These are phyloP conservation scores for Pelargonium citronellum DNA, from an alignment of 441 rosid genomes.

Conservation along the genomic window DNA sequence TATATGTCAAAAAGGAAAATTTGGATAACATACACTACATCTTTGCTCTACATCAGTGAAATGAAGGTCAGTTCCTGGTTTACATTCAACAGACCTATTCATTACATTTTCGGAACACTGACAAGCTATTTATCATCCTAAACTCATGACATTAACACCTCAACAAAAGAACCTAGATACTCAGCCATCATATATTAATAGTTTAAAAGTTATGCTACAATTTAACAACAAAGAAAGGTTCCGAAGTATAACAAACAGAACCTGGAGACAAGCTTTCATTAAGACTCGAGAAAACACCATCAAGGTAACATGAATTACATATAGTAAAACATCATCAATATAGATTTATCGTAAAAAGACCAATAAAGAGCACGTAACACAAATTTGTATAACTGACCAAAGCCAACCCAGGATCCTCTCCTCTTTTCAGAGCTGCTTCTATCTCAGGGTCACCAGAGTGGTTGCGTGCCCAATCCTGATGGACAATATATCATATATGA, in stretches of 20 bases:
- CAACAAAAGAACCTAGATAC: too few relatives aligned
- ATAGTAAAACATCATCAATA: not conserved
- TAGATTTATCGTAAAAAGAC: not conserved
- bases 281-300: not conserved
- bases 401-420: conserved; percentile 94
- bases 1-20: too few relatives aligned
- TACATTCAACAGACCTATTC: too few relatives aligned
- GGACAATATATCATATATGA: conserved; percentile 8
- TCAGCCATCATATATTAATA: too few relatives aligned
- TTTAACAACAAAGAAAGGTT: not conserved
- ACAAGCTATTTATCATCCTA: too few relatives aligned
- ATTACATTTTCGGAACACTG: too few relatives aligned
- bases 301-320: not conserved
- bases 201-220: not conserved
- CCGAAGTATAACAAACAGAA: not conserved
- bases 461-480: conserved; percentile 91
- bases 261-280: not conserved
- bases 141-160: too few relatives aligned
- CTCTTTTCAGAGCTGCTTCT: conserved; percentile 66
- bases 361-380: not conserved
- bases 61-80: too few relatives aligned
- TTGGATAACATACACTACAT: too few relatives aligned
- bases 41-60: too few relatives aligned
- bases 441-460: conserved; percentile 84
- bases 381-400: conserved; percentile 48